Conservation (phyloP, 2,329 filamentous ascomycete genomes). For the Fusarium sp. region DNA sequence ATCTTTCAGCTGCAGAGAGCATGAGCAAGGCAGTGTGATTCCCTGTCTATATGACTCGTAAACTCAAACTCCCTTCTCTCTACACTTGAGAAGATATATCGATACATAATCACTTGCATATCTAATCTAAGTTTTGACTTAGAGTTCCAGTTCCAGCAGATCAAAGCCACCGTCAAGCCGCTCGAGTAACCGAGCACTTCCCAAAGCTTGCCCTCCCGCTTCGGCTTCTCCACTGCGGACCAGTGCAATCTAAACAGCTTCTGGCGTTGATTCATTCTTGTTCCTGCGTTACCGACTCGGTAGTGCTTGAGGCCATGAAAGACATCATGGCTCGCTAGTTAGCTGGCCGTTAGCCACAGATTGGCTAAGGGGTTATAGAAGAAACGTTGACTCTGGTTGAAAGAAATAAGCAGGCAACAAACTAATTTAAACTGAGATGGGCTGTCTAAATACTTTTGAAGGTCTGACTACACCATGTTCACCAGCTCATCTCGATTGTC, state of each 20-base stretch:
- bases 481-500: not conserved
- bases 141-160: slow-evolving; percentile 23
- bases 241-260: slow-evolving; percentile 15
- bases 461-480: not conserved
- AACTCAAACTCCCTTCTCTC: not conserved
- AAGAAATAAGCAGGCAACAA: not conserved
- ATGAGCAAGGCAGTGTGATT: not conserved
- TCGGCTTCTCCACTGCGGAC: slow-evolving; percentile 11
- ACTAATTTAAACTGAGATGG: not conserved
- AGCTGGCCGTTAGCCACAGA: not conserved
- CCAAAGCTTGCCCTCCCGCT: slow-evolving; percentile 2
- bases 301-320: not conserved
- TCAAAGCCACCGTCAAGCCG: slow-evolving; percentile 30
- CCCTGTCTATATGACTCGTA: slow-evolving; percentile 5
- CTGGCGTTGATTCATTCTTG: slow-evolving; percentile 5
- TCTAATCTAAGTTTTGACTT: slow-evolving; percentile 8
- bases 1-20: not conserved
- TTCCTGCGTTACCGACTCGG: slow-evolving; percentile 8
- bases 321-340: not conserved
- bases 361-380: not conserved
- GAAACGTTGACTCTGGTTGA: not conserved
- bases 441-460: not conserved
- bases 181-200: slow-evolving; percentile 12
- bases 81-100: not conserved
- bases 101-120: not conserved